Evolutionary conservation across 805 yeast genomes (phyloP).

Genomic region (Candida argentea): DNA sequence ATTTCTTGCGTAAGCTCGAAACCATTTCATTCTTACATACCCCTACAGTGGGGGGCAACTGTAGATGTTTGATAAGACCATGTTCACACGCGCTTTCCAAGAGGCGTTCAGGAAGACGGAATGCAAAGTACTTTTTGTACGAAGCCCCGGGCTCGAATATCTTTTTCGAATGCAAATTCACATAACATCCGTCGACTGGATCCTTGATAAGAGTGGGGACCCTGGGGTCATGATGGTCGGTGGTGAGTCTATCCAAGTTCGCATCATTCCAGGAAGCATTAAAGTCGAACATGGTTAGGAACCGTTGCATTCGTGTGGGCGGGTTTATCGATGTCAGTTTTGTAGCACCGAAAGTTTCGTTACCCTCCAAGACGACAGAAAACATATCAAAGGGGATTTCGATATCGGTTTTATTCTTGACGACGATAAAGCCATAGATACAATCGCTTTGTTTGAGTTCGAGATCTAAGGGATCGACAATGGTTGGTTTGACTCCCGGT

Average conservation of each 20-base stretch:
- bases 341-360: slow-evolving; percentile 13
- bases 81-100: slow-evolving; percentile 28
- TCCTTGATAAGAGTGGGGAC: slow-evolving; percentile 15
- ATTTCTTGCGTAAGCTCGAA: slow-evolving; percentile 15
- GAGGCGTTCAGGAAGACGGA: slow-evolving; percentile 26
- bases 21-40: slow-evolving; percentile 20
- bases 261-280: slow-evolving; percentile 32
- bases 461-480: slow-evolving; percentile 20
- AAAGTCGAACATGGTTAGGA: slow-evolving; percentile 32
- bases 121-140: slow-evolving; percentile 31
- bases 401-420: slow-evolving; percentile 16
- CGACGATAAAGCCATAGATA: slow-evolving; percentile 25
- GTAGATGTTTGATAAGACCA: slow-evolving; percentile 25
- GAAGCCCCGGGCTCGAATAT: slow-evolving; percentile 20
- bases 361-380: slow-evolving; percentile 28
- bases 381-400: slow-evolving; percentile 31
- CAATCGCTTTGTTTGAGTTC: slow-evolving; percentile 28
- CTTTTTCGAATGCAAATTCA: slow-evolving; percentile 15
- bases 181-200: slow-evolving; percentile 21
- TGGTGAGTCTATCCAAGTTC: slow-evolving; percentile 18
- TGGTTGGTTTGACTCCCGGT: slow-evolving; percentile 20
- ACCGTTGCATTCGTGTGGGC: slow-evolving; percentile 14
- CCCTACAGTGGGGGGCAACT: slow-evolving; percentile 27
- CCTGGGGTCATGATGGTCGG: slow-evolving; percentile 23
- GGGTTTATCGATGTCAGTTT: slow-evolving; percentile 10